Evolutionary conservation across 805 yeast genomes (phyloP).

Genomic region (Candida golubevii): DNA sequence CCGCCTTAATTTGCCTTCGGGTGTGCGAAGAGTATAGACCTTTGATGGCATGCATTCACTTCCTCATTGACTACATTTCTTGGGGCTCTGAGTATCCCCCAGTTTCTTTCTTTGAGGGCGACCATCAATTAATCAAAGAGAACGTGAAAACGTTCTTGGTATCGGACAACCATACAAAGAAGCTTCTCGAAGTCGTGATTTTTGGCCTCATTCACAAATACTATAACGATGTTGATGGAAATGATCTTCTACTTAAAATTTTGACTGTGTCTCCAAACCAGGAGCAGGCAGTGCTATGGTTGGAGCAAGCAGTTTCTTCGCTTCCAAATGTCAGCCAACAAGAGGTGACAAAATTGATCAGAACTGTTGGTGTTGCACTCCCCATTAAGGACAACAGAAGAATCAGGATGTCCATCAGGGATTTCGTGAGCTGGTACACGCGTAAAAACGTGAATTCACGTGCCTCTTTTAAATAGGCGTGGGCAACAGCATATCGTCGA

Average conservation of each 20-base stretch:
- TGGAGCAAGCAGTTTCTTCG: slow-evolving; percentile 48
- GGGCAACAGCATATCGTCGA: too few species aligned
- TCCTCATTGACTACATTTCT: slow-evolving; percentile 71
- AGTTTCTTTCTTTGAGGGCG: slow-evolving; percentile 51
- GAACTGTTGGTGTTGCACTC: slow-evolving; percentile 55
- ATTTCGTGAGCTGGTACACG: slow-evolving; percentile 78
- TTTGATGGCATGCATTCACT: slow-evolving; percentile 64
- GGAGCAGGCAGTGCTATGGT: slow-evolving; percentile 51
- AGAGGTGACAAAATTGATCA: slow-evolving; percentile 63
- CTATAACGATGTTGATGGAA: slow-evolving; percentile 71
- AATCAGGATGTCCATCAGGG: slow-evolving; percentile 65
- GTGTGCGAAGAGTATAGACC: slow-evolving; percentile 67
- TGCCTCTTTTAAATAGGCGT: slow-evolving; percentile 8
- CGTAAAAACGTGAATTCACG: slow-evolving; percentile 57
- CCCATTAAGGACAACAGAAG: slow-evolving; percentile 68
- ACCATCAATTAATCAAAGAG: slow-evolving; percentile 46
- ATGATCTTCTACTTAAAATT: slow-evolving; percentile 64
- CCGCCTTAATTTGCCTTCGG: slow-evolving; percentile 50
- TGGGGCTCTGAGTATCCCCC: slow-evolving; percentile 87
- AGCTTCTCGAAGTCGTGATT: slow-evolving; percentile 50
- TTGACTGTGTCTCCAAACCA: slow-evolving; percentile 48
- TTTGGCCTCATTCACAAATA: slow-evolving; percentile 68
- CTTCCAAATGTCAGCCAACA: slow-evolving; percentile 65
- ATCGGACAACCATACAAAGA: slow-evolving; percentile 49
- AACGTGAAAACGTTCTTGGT: slow-evolving; percentile 45